A percentile compares a stretch with the other conserved stretches of the same genome.
phyloP scores from a whole-genome alignment of 768 basidiomycete species.

The Amyloporia xantha region DNA sequence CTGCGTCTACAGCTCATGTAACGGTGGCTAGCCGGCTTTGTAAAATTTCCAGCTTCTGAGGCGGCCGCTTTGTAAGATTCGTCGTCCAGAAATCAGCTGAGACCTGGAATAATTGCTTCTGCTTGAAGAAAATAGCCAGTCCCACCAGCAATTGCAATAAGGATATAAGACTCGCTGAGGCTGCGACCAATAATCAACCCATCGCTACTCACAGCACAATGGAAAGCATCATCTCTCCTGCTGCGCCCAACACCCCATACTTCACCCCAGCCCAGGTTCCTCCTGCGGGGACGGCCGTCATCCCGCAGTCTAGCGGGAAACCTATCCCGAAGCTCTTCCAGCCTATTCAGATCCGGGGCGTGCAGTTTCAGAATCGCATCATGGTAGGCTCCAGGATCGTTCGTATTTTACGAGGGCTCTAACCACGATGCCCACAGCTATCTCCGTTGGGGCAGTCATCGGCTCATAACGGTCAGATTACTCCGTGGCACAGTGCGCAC shows the following conservation, averaged over 20 bases:
- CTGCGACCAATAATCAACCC: neutral
- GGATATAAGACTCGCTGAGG: neutral
- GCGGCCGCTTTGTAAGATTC: neutral
- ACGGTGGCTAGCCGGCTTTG: neutral
- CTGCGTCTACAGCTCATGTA: neutral
- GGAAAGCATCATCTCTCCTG: conserved; percentile 22
- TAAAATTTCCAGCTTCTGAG: neutral
- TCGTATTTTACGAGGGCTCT: neutral
- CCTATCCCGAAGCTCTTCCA: conserved; percentile 44
- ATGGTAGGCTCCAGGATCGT: conserved; percentile 11
- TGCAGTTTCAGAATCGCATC: conserved; percentile 26
- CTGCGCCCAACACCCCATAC: conserved; percentile 36
- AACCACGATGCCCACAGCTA: conserved; percentile 22
- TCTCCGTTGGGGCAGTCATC: conserved; percentile 57
- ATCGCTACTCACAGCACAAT: conserved; percentile 18
- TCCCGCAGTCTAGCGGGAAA: conserved; percentile 28
- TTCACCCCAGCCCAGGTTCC: conserved; percentile 41
- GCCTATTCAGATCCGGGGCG: conserved; percentile 39
- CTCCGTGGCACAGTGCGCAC: conserved; percentile 52
- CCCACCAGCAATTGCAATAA: neutral
- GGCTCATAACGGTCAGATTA: conserved; percentile 42
- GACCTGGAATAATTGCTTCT: neutral
- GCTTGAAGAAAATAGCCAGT: neutral
- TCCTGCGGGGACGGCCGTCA: conserved; percentile 36
- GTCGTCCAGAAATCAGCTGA: neutral